Evolutionary conservation across 2,329 filamentous ascomycete species (phyloP).

Genomic region (Rasamsonia emersonii): DNA sequence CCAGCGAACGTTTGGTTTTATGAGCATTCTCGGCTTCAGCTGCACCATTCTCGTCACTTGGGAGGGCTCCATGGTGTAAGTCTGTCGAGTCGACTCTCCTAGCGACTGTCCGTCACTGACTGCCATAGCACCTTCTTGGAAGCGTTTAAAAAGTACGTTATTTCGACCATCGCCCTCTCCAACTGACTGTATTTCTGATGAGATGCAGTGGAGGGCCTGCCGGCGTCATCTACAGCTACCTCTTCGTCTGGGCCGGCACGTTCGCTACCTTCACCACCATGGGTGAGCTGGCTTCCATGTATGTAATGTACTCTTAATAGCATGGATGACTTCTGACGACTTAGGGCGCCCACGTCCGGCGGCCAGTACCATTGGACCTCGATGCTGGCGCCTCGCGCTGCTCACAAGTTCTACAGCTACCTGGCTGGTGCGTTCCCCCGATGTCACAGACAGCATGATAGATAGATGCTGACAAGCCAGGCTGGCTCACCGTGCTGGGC

Average conservation of each 20-base stretch:
- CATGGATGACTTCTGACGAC: conserved; percentile 3
- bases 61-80: conserved; percentile 32
- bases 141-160: conserved; percentile 17
- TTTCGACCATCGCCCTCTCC: conserved; percentile 16
- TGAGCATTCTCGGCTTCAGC: conserved; percentile 32
- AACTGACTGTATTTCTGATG: conserved; percentile 3
- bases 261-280: conserved; percentile 30
- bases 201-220: conserved; percentile 24
- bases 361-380: conserved; percentile 35
- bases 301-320: conserved; percentile 18
- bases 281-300: conserved; percentile 33
- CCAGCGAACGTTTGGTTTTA: conserved; percentile 32
- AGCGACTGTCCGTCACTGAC: background rate
- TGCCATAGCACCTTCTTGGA: conserved; percentile 6
- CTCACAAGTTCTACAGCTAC: conserved; percentile 27
- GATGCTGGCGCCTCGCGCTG: conserved; percentile 27
- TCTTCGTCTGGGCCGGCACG: conserved; percentile 28
- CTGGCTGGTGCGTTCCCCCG: conserved; percentile 21
- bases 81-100: conserved; percentile 2
- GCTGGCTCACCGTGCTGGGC: conserved; percentile 30
- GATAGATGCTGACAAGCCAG: no score
- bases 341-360: conserved; percentile 28
- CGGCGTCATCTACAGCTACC: conserved; percentile 30
- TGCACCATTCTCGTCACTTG: conserved; percentile 33
- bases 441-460: background rate